These are phyloP conservation scores for Trichosporon ovoides DNA, from an alignment of 1,284 basidiomycete genomes.

Conservation along the genomic window DNA sequence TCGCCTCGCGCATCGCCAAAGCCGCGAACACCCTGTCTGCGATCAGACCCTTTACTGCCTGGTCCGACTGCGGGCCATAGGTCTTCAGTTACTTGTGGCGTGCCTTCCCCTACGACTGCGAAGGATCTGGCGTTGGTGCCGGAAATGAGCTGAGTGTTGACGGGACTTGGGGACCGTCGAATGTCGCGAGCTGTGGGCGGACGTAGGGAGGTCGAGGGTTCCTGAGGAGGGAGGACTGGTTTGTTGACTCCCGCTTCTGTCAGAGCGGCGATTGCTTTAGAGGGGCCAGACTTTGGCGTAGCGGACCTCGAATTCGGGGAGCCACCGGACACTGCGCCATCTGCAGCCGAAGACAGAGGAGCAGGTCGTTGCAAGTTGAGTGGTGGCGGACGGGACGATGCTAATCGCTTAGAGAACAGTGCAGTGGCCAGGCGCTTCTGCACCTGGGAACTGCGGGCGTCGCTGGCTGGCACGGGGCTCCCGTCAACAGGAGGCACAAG, in stretches of 20 bases:
- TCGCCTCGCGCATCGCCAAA: background rate
- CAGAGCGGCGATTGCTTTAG: background rate
- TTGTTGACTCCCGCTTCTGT: background rate
- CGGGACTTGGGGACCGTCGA: slow-evolving; percentile 1
- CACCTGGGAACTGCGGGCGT: slow-evolving; percentile 12
- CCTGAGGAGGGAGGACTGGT: background rate
- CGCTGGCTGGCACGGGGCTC: background rate
- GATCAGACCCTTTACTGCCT: background rate
- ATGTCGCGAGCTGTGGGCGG: background rate
- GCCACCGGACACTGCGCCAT: background rate
- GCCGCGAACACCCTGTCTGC: background rate
- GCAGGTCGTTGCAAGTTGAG: background rate
- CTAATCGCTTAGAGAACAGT: background rate
- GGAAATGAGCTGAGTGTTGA: background rate
- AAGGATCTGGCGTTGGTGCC: background rate
- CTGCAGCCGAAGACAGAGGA: background rate
- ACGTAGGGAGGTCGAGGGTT: background rate
- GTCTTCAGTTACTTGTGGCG: background rate
- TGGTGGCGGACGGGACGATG: background rate
- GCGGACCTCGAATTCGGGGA: background rate
- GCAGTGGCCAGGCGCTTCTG: slow-evolving; percentile 14
- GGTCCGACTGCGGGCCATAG: background rate
- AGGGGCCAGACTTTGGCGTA: background rate
- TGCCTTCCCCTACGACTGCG: background rate
- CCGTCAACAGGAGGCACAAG: background rate